phyloP scores from a whole-genome alignment of 1,284 basidiomycete genomes.

The Cutaneotrichosporon sp. region DNA sequence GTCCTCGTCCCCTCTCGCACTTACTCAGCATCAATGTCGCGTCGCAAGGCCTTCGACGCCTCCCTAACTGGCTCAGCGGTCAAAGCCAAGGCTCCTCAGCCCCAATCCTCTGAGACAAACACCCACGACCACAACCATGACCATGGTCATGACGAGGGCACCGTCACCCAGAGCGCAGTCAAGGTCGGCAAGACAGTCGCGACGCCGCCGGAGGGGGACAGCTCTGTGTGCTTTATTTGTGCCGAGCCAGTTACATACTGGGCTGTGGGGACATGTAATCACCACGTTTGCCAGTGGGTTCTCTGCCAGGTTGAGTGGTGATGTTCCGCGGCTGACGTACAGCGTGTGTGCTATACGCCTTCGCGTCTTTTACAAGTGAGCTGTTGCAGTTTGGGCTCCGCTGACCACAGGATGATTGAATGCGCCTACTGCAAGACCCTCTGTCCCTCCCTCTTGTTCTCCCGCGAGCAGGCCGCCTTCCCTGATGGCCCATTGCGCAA shows the following conservation, averaged over 20 bases:
- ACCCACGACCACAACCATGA: not conserved
- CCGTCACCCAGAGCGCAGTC: not conserved
- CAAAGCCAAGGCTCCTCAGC: constrained; percentile 12
- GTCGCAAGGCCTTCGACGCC: constrained; percentile 35
- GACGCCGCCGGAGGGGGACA: constrained; percentile 36
- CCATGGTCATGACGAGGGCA: not conserved
- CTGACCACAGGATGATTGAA: constrained; percentile 57
- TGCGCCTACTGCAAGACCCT: constrained; percentile 97
- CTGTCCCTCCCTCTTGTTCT: constrained; percentile 77
- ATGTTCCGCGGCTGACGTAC: constrained; percentile 59
- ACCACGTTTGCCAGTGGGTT: constrained; percentile 53
- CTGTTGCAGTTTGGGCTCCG: not conserved
- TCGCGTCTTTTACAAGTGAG: constrained; percentile 79
- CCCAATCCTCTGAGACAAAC: too few species aligned
- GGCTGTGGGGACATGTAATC: constrained; percentile 83
- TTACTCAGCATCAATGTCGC: constrained; percentile 24
- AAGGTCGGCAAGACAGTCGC: constrained; percentile 1
- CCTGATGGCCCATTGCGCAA: constrained; percentile 56
- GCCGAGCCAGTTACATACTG: constrained; percentile 91
- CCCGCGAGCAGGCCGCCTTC: constrained; percentile 63
- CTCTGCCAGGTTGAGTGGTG: not conserved
- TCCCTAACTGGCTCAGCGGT: constrained; percentile 15
- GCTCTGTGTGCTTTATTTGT: constrained; percentile 83
- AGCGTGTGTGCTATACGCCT: constrained; percentile 83
- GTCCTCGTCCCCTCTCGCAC: too few species aligned